Evolutionary conservation across 2,329 filamentous ascomycete species (phyloP), one percentile per base, ranked within the genome.

Genomic region (Exophiala sideris): DNA sequence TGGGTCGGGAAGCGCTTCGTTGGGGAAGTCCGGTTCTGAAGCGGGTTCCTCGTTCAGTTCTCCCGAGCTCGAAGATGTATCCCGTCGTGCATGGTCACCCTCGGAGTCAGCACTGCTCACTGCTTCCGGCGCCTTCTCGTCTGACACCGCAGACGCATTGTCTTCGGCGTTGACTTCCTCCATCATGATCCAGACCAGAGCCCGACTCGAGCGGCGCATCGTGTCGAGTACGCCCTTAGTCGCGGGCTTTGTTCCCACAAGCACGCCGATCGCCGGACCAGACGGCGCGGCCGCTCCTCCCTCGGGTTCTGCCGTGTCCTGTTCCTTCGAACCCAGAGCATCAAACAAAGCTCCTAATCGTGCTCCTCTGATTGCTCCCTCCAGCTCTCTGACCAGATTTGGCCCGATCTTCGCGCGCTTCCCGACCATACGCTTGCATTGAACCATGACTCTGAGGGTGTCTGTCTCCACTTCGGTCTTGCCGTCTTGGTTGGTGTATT

Each of bases 141-240:
- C 24, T 29, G 7, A 8, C 3, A 6, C n/a, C 3, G 16, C 18
- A 5, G 11, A 3, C 2, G 11, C 33, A 2, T 29, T 12, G n/a
- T 7, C 4, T 54, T 59, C 14, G 69, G 14, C 70, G 48, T 69
- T 66, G 48, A 66, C 53, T 54, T 71, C 70, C 54, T 74, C 68
- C 65, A 75, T 68, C 63, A 62, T 59, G 20, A 76, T 68, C 73
- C 75, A 95, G 0, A 85, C 84, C 76, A 96, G 80, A 1, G 90
- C 88, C 74, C 81, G 84, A 35, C 73, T 70, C 65, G 86, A 88
- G 54, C 82, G 74, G 3, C 79, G 79, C 61, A 96, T 66, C 20
- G 89, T 84, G 45, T 90, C 84, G 53, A 88, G 75, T 2, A 95
- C 84, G 1, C 91, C 92, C 65, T 83, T 87, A 0, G 91, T 95